Base-by-base conservation (phyloP, 805 yeast genomes). In the Yamadazyma endophytica region DNA sequence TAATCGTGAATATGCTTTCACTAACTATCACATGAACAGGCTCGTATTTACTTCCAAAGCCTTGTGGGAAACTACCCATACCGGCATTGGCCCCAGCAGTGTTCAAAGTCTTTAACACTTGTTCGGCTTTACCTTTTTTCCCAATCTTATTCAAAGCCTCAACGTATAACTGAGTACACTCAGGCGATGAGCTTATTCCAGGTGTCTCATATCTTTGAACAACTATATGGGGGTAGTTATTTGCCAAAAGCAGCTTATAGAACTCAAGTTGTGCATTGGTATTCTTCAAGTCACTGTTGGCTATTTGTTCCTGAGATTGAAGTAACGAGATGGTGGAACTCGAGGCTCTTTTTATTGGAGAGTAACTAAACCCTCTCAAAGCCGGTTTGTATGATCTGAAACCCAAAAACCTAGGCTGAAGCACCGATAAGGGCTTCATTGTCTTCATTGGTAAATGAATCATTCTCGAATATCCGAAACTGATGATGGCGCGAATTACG, bases 11-110 rank as follows among this genome's bases (percentile, higher is more conserved):
- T 4, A 85, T 77, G 17, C 94, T 77, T 53, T 90, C 98, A 13
- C 92, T 77, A 13, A 92, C 84, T 12, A 90, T 73, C n/a, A 92
- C 98, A 57, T 90, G 96, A 23, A 92, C 73, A 2, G 99, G 98
- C 40, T 86, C 95, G 36, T 73, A 59, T 35, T 81, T 73, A 2
- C 86, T 61, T 1, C 95, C 95, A 45, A 56, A 61, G 6, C 68
- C 66, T 22, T 42, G 56, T 19, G 64, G 52, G 19, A 54, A 46
- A 5, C 46, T 43, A 9, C 19, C 17, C 8, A 7, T 21, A 9
- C 29, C 6, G 19, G 18, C 7, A 17, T 17, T 9, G 11, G 29
- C 9, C 6, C 24, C 33, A 24, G 13, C 29, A 13, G 72, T 25
- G 77, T 73, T 18, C 6, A 35, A 22, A 9, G 29, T 16, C 15